Conservation (phyloP, 495 filamentous ascomycete species). For the Friedmanniomyces simplex region DNA sequence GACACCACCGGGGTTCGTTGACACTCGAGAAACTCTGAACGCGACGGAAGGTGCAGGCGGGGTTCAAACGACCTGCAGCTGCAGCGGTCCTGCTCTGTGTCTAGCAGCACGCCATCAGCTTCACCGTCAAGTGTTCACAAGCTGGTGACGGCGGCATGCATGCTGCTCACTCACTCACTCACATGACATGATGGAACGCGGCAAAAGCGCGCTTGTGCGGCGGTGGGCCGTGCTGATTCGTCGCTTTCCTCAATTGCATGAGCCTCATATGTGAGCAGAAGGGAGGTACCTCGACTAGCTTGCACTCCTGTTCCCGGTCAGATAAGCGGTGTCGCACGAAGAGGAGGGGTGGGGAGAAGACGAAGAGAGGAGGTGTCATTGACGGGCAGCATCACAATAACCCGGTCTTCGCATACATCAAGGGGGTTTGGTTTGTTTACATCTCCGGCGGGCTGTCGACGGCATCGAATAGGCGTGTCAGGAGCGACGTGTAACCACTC, state of each 20-base stretch:
- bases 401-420: not conserved
- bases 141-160: too few species aligned
- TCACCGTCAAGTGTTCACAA: too few species aligned
- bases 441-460: not conserved
- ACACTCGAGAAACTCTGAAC: too few species aligned
- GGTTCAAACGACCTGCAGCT: too few species aligned
- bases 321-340: constrained; percentile 7
- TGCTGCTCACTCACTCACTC: too few species aligned
- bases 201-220: not conserved
- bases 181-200: not conserved
- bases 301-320: too few species aligned
- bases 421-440: not conserved
- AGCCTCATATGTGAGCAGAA: not conserved
- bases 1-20: too few species aligned
- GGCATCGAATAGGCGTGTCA: not conserved
- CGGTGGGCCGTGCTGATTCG: not conserved
- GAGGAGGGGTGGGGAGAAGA: not conserved
- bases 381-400: not conserved
- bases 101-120: too few species aligned
- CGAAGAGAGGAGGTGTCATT: not conserved
- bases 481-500: not conserved
- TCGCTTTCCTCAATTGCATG: not conserved
- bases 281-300: not conserved
- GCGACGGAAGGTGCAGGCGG: too few species aligned
- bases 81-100: too few species aligned